These are phyloP conservation scores for Cenococcum geophilum DNA, from an alignment of 495 filamentous ascomycete species.

Conservation along the genomic window DNA sequence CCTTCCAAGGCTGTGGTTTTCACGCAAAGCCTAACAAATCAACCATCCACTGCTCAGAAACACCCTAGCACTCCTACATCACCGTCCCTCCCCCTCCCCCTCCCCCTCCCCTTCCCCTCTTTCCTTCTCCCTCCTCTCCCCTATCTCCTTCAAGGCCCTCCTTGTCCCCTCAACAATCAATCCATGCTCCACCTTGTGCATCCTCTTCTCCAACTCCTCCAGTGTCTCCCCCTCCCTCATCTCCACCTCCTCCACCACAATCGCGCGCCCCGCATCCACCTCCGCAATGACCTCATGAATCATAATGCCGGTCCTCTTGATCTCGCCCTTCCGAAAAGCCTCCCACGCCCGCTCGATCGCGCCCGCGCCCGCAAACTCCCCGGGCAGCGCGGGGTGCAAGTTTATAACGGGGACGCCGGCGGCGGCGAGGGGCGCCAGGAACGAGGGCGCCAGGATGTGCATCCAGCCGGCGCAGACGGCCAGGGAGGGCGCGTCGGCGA, in stretches of 20 bases:
- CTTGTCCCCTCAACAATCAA: constrained; percentile 37
- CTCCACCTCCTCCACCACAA: constrained; percentile 65
- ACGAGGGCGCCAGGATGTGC: constrained; percentile 59
- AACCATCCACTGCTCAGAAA: too few relatives aligned
- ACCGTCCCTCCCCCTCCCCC: not conserved
- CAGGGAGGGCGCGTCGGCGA: constrained; percentile 61
- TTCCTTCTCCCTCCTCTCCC: constrained; percentile 4
- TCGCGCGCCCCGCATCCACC: constrained; percentile 73
- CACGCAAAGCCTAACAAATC: too few relatives aligned
- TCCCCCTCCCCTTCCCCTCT: too few relatives aligned
- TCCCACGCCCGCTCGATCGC: constrained; percentile 75
- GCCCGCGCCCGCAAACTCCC: constrained; percentile 68
- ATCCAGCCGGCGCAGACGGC: constrained; percentile 69
- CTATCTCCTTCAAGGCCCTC: constrained; percentile 23
- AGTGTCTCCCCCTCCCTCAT: constrained; percentile 50
- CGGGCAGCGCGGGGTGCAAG: constrained; percentile 74
- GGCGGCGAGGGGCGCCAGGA: constrained; percentile 59
- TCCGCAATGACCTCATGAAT: constrained; percentile 81
- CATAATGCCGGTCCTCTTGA: constrained; percentile 86
- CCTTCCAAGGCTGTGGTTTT: too few relatives aligned
- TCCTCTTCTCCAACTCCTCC: constrained; percentile 31
- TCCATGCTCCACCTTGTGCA: constrained; percentile 36
- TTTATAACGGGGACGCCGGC: constrained; percentile 70
- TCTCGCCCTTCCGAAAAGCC: constrained; percentile 64
- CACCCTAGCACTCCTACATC: too few relatives aligned